Evolutionary conservation across 2,329 filamentous ascomycete species (phyloP).

Genomic region (Arthrobotrys entomopaga): DNA sequence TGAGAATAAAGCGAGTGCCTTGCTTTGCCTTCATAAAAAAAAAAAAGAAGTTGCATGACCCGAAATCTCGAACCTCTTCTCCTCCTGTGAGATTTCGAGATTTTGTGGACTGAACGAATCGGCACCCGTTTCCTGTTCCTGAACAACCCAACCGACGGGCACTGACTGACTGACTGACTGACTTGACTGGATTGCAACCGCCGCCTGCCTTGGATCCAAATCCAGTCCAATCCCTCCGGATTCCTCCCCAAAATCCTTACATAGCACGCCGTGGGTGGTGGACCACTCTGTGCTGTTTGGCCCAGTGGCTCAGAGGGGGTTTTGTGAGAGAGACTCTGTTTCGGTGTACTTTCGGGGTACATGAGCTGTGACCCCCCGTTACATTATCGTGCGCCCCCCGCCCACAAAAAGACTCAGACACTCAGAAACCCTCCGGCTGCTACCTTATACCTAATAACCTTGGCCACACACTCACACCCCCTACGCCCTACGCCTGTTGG

Average conservation of each 20-base stretch:
- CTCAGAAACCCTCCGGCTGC: constrained; percentile 52
- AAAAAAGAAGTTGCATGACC: constrained; percentile 17
- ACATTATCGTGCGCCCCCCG: constrained; percentile 51
- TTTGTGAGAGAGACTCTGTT: constrained; percentile 24
- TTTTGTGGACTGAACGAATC: constrained; percentile 27
- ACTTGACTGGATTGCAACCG: no score
- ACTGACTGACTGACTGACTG: no score
- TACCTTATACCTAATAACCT: constrained; percentile 49
- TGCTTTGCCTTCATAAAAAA: constrained; percentile 22
- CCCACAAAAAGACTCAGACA: constrained; percentile 30
- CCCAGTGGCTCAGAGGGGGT: constrained; percentile 39
- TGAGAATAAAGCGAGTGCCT: constrained; percentile 11
- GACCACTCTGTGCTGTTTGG: neutral
- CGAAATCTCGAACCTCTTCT: constrained; percentile 26
- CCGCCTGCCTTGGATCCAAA: constrained; percentile 19
- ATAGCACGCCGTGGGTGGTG: no score
- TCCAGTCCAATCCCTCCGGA: no score
- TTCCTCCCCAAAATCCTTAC: constrained; percentile 33
- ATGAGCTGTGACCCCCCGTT: constrained; percentile 49
- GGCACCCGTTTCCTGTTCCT: constrained; percentile 54
- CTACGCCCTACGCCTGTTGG: constrained; percentile 30
- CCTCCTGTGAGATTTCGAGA: constrained; percentile 35
- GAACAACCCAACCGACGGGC: constrained; percentile 40
- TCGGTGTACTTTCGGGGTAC: constrained; percentile 52
- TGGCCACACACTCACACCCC: constrained; percentile 38